A percentile compares a stretch with the other conserved stretches of the same genome.
Conservation (phyloP, 495 filamentous ascomycete genomes). For the Aspergillus hancockii region DNA sequence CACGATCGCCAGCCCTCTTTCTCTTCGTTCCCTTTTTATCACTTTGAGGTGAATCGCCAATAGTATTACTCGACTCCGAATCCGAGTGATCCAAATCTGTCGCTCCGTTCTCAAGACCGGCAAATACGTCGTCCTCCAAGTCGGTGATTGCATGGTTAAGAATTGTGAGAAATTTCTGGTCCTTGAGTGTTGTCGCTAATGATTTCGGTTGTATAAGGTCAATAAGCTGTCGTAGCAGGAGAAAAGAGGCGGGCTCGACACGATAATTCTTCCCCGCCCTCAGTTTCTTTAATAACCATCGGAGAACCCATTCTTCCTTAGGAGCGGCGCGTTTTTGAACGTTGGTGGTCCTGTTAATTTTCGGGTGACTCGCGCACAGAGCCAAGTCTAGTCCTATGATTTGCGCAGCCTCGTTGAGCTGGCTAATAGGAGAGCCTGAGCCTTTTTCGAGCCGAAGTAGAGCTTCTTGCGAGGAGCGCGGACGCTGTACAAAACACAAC, state of each 20-base stretch:
- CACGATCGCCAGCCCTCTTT: constrained; percentile 38
- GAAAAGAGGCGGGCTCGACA: constrained; percentile 48
- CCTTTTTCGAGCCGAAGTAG: constrained; percentile 54
- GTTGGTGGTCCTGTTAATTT: constrained; percentile 32
- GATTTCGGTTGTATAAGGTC: constrained; percentile 44
- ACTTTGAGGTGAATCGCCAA: constrained; percentile 33
- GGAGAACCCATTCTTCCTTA: constrained; percentile 66
- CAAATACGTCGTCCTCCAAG: constrained; percentile 38
- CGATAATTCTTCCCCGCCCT: constrained; percentile 45
- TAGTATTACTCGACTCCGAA: constrained; percentile 42
- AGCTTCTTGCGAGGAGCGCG: constrained; percentile 49
- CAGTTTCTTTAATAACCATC: constrained; percentile 67
- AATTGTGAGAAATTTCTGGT: constrained; percentile 51
- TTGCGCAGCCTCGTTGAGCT: constrained; percentile 47
- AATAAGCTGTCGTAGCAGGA: constrained; percentile 49
- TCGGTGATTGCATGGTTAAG: constrained; percentile 42
- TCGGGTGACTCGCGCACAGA: constrained; percentile 36
- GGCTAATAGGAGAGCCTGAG: constrained; percentile 38
- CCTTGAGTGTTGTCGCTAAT: constrained; percentile 49
- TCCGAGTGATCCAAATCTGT: constrained; percentile 27
- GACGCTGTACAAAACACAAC: constrained; percentile 29
- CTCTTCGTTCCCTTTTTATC: constrained; percentile 49
- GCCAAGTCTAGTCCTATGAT: constrained; percentile 49
- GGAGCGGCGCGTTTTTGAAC: constrained; percentile 33
- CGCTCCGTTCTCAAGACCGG: constrained; percentile 29